Percentiles rank a stretch among this genome's conserved stretches.
These are phyloP conservation scores for Pythium apleroticum DNA, from an alignment of 352 stramenopile genomes.

Conservation along the genomic window DNA sequence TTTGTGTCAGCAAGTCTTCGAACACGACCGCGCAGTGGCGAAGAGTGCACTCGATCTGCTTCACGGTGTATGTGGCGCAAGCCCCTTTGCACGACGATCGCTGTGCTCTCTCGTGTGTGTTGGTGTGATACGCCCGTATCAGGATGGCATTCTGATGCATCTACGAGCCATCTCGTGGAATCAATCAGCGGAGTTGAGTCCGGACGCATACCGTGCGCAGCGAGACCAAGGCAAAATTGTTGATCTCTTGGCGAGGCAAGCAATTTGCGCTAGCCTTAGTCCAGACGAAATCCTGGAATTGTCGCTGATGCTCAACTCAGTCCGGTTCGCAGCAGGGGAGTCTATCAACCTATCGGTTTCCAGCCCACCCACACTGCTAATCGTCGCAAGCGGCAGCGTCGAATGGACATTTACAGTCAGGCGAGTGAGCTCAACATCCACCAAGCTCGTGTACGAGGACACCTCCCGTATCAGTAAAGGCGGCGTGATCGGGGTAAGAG, in stretches of 20 bases:
- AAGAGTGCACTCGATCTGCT: constrained; percentile 5
- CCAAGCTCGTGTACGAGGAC: neutral
- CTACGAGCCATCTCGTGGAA: neutral
- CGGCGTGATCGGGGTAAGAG: neutral
- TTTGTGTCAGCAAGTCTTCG: constrained; percentile 4
- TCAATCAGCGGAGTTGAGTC: neutral
- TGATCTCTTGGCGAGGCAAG: constrained; percentile 7
- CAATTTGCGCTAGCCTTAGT: constrained; percentile 6
- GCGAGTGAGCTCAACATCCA: neutral
- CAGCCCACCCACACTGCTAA: neutral
- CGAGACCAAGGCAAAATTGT: constrained; percentile 12
- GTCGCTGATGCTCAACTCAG: neutral
- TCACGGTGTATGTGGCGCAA: neutral
- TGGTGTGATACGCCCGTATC: neutral
- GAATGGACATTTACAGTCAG: constrained; percentile 5
- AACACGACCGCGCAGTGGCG: neutral
- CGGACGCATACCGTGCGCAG: neutral
- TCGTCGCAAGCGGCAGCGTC: constrained; percentile 13
- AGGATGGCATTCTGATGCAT: neutral
- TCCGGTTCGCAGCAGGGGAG: constrained; percentile 1
- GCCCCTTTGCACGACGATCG: neutral
- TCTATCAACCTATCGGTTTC: neutral
- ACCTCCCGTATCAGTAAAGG: neutral
- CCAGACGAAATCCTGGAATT: constrained; percentile 7
- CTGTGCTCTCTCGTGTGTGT: neutral